phyloP scores from a whole-genome alignment of 495 filamentous ascomycete genomes.

The Thermothielavioides terrestris region DNA sequence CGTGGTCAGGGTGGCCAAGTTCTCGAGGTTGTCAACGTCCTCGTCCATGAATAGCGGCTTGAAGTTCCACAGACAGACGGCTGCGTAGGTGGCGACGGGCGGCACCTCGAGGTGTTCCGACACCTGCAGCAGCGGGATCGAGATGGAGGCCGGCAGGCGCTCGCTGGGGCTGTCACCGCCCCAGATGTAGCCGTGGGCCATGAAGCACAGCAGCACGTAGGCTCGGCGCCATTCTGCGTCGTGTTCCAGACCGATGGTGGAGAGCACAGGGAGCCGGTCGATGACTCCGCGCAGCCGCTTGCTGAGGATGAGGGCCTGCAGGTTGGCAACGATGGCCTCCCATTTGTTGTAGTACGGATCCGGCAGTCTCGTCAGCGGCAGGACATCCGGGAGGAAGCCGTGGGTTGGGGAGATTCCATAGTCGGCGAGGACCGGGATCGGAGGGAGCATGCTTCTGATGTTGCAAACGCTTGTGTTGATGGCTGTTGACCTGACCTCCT shows the following conservation, averaged over 20 bases:
- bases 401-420: constrained; percentile 80
- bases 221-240: constrained; percentile 90
- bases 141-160: constrained; percentile 75
- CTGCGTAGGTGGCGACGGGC: constrained; percentile 91
- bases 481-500: too few relatives aligned
- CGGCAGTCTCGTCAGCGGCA: constrained; percentile 71
- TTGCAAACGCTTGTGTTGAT: not conserved
- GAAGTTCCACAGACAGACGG: constrained; percentile 91
- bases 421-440: constrained; percentile 67
- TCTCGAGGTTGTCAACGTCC: constrained; percentile 69
- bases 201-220: constrained; percentile 70
- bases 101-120: constrained; percentile 79
- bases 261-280: constrained; percentile 71
- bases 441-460: constrained; percentile 59
- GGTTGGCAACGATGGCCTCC: constrained; percentile 73
- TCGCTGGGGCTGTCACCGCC: constrained; percentile 73
- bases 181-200: constrained; percentile 89
- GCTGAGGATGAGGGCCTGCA: constrained; percentile 81
- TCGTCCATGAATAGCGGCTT: constrained; percentile 77
- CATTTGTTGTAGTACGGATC: constrained; percentile 88
- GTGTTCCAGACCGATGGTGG: constrained; percentile 65
- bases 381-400: constrained; percentile 80
- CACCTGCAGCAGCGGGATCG: constrained; percentile 69
- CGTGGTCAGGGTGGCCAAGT: constrained; percentile 74
- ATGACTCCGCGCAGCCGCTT: constrained; percentile 68